A percentile compares a stretch with the other conserved stretches of the same genome.
Evolutionary conservation across 495 filamentous ascomycete species (phyloP).

Genomic region (Aspergillus incahuasiensis): DNA sequence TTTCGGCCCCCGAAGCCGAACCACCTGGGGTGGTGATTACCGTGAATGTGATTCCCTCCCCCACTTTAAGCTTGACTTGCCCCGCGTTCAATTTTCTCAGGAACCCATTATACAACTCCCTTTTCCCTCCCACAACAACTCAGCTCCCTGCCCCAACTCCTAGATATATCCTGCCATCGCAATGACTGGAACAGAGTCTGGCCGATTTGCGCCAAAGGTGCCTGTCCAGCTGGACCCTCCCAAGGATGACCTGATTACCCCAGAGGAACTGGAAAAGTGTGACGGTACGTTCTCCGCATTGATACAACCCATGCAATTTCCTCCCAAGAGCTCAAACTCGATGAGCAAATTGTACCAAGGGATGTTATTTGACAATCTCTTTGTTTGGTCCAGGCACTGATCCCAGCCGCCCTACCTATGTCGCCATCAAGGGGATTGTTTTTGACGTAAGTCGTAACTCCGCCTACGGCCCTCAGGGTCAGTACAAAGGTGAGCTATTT

Average conservation of each 20-base stretch:
- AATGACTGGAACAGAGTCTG: slow-evolving; percentile 38
- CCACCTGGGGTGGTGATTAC: no score
- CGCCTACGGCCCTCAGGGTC: slow-evolving; percentile 75
- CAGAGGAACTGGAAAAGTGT: slow-evolving; percentile 70
- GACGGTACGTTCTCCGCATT: slow-evolving; percentile 55
- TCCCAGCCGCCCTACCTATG: slow-evolving; percentile 68
- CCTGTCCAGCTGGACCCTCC: slow-evolving; percentile 79
- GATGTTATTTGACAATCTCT: not conserved
- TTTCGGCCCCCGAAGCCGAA: slow-evolving; percentile 5
- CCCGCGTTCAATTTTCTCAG: slow-evolving; percentile 15
- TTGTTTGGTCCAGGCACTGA: slow-evolving; percentile 45
- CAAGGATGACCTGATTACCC: slow-evolving; percentile 77
- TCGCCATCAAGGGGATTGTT: slow-evolving; percentile 93
- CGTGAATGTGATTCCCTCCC: slow-evolving; percentile 14
- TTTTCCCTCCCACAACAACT: not conserved
- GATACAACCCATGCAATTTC: not conserved
- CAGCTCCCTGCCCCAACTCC: not conserved
- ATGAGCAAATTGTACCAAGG: not conserved
- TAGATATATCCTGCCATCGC: slow-evolving; percentile 7
- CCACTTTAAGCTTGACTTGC: slow-evolving; percentile 13
- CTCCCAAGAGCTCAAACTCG: not conserved
- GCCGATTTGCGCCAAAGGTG: slow-evolving; percentile 79
- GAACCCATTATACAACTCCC: slow-evolving; percentile 2
- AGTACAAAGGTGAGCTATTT: slow-evolving; percentile 68
- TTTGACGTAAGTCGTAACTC: slow-evolving; percentile 90